Evolutionary conservation across 352 stramenopile species (phyloP).

Genomic region (Blastocystis hominis): DNA sequence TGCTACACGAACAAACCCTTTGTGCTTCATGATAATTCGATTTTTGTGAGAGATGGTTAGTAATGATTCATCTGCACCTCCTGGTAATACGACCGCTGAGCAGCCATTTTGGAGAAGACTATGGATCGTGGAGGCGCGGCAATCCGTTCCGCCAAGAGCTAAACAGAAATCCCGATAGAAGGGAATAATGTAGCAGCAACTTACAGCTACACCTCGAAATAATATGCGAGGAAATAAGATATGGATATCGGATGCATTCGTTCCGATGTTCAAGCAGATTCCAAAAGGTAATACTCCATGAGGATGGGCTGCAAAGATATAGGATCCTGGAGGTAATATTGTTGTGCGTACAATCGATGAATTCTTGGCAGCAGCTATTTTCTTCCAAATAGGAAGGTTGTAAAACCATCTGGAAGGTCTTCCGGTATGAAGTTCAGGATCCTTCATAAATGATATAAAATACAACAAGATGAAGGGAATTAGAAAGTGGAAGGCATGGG

Average conservation of each 20-base stretch:
- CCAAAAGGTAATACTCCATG: constrained; percentile 40
- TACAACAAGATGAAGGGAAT: constrained; percentile 10
- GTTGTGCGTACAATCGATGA: constrained; percentile 9
- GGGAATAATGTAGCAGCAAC: constrained; percentile 44
- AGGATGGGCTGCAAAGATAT: constrained; percentile 47
- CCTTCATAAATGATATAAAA: constrained; percentile 5
- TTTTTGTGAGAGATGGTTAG: constrained; percentile 8
- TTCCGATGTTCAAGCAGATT: constrained; percentile 51
- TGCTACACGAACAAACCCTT: constrained; percentile 19
- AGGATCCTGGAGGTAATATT: background rate
- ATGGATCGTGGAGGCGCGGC: constrained; percentile 6
- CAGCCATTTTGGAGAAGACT: background rate
- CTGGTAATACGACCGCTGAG: constrained; percentile 13
- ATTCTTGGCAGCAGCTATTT: constrained; percentile 2
- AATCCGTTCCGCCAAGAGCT: constrained; percentile 39
- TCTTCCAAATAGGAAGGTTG: background rate
- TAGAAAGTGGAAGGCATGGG: background rate
- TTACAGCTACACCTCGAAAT: constrained; percentile 37
- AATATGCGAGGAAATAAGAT: constrained; percentile 5
- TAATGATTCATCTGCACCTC: constrained; percentile 45
- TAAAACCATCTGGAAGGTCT: constrained; percentile 21
- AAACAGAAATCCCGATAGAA: constrained; percentile 45
- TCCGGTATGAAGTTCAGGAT: constrained; percentile 37
- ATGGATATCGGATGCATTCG: constrained; percentile 26
- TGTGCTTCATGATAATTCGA: constrained; percentile 38